phyloP scores from a whole-genome alignment of 805 yeast genomes.

The Zygosaccharomyces kombuchaensis region DNA sequence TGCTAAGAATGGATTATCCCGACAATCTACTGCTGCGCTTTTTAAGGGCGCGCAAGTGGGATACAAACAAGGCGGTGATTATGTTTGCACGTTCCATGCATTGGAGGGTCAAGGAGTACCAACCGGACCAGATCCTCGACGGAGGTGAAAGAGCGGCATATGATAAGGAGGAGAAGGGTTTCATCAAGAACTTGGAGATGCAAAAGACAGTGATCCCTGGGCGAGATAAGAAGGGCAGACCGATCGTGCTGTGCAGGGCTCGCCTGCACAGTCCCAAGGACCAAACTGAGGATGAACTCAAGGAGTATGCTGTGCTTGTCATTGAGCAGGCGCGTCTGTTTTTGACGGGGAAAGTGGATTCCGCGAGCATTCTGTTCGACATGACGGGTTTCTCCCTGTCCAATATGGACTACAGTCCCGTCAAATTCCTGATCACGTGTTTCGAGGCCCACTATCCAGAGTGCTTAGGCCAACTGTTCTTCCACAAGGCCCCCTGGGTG shows the following conservation, averaged over 20 bases:
- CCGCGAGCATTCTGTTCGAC: conserved; percentile 82
- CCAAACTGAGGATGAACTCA: conserved; percentile 66
- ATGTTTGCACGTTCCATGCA: conserved; percentile 71
- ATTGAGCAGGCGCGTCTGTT: conserved; percentile 82
- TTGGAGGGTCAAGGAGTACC: conserved; percentile 66
- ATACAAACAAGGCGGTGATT: conserved; percentile 56
- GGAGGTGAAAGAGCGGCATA: conserved; percentile 69
- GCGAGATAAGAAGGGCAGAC: conserved; percentile 65
- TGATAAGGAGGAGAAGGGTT: conserved; percentile 41
- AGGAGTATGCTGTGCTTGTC: conserved; percentile 65
- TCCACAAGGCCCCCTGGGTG: conserved; percentile 96
- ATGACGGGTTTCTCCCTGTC: conserved; percentile 79
- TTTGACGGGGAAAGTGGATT: conserved; percentile 69
- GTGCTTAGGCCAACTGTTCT: conserved; percentile 73
- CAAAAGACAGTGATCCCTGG: conserved; percentile 78
- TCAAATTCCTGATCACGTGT: conserved; percentile 80
- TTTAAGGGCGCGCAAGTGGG: conserved; percentile 84
- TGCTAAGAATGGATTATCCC: conserved; percentile 71
- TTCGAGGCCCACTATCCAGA: conserved; percentile 98
- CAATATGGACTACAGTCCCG: conserved; percentile 90
- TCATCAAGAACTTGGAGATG: conserved; percentile 41
- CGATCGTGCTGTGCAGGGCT: conserved; percentile 78
- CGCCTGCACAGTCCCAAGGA: conserved; percentile 65
- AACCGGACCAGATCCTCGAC: conserved; percentile 56
- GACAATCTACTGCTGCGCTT: conserved; percentile 76